Conservation (phyloP, 495 filamentous ascomycete species). For the Trichoderma asperelloides region DNA sequence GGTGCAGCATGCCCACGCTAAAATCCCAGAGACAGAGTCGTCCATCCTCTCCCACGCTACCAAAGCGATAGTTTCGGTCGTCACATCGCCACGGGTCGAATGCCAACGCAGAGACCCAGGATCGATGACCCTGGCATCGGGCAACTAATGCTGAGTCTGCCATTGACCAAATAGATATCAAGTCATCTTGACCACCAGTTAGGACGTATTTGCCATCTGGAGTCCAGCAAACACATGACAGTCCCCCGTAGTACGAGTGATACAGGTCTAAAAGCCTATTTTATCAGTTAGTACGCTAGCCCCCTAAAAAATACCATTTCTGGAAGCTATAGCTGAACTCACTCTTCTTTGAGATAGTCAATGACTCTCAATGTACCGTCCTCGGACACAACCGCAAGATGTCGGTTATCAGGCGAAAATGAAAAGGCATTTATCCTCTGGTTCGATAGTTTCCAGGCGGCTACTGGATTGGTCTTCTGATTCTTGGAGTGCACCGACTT, state of each 20-base stretch:
- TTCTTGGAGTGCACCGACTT: conserved; percentile 90
- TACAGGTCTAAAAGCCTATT: conserved; percentile 72
- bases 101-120: conserved; percentile 86
- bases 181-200: conserved; percentile 91
- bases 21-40: conserved; percentile 93
- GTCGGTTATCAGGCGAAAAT: conserved; percentile 76
- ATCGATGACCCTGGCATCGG: conserved; percentile 84
- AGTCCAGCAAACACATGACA: conserved; percentile 93
- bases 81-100: conserved; percentile 98
- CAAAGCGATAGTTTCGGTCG: conserved; percentile 86
- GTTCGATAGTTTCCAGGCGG: conserved; percentile 83
- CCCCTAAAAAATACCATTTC: neutral
- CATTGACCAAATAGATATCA: conserved; percentile 89
- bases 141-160: conserved; percentile 78
- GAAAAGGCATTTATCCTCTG: conserved; percentile 81
- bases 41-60: conserved; percentile 91
- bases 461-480: conserved; percentile 86
- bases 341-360: conserved; percentile 88
- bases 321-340: conserved; percentile 22
- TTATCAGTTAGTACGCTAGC: conserved; percentile 9
- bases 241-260: conserved; percentile 83
- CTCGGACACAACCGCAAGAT: conserved; percentile 87
- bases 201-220: conserved; percentile 94
- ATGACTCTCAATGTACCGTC: conserved; percentile 85
- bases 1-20: conserved; percentile 87